Percentiles rank a stretch among this genome's conserved stretches.
Evolutionary conservation across 352 stramenopile species (phyloP).

Genomic region (Phytophthora multivora): DNA sequence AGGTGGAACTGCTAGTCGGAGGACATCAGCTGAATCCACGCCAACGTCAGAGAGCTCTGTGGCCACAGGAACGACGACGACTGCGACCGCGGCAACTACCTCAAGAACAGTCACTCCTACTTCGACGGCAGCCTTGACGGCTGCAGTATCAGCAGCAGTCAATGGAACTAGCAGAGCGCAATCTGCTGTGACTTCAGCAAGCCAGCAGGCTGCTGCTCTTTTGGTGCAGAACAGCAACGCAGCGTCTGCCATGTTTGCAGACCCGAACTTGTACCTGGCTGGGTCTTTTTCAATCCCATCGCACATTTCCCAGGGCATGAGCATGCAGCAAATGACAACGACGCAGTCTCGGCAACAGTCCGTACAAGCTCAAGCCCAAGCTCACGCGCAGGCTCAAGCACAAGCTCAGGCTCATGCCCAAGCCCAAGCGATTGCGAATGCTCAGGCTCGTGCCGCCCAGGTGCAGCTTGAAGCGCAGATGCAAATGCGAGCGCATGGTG

Average conservation of each 20-base stretch:
- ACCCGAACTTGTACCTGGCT: slow-evolving; percentile 71
- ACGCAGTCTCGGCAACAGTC: slow-evolving; percentile 47
- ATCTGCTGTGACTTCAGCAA: slow-evolving; percentile 41
- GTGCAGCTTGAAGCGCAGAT: slow-evolving; percentile 57
- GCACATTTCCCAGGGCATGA: slow-evolving; percentile 61
- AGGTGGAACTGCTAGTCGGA: slow-evolving; percentile 50
- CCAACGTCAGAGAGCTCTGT: slow-evolving; percentile 11
- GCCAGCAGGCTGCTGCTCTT: slow-evolving; percentile 58
- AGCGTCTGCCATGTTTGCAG: slow-evolving; percentile 59
- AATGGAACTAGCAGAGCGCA: slow-evolving; percentile 29
- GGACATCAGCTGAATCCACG: slow-evolving; percentile 38
- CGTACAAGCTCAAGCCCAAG: slow-evolving; percentile 42
- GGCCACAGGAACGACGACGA: slow-evolving; percentile 6
- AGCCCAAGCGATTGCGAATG: slow-evolving; percentile 60
- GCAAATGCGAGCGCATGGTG: slow-evolving; percentile 36
- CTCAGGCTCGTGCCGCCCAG: slow-evolving; percentile 48
- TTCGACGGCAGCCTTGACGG: slow-evolving; percentile 37
- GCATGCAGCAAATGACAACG: slow-evolving; percentile 58
- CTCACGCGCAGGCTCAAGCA: slow-evolving; percentile 38
- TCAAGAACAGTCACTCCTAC: slow-evolving; percentile 35
- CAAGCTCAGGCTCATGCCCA: slow-evolving; percentile 47
- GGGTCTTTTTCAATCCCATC: slow-evolving; percentile 56
- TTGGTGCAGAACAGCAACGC: slow-evolving; percentile 59
- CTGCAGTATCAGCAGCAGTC: slow-evolving; percentile 35
- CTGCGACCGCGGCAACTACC: slow-evolving; percentile 5